Conservation (phyloP, 345 rosid genomes). For the Populus simonii region DNA sequence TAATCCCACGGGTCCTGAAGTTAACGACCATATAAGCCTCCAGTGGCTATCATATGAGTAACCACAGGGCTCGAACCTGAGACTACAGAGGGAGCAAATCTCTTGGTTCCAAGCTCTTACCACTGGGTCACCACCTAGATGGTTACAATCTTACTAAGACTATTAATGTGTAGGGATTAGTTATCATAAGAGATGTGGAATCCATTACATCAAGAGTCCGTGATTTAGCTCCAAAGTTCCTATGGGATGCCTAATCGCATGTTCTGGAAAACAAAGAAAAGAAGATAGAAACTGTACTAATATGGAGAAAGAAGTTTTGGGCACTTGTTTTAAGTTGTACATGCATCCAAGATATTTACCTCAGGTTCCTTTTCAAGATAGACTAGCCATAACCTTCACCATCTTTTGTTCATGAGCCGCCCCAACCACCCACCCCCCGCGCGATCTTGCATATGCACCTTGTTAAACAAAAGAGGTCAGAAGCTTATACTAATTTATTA, state of each 20-base stretch:
- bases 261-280: slow-evolving; percentile 55
- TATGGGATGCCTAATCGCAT: slow-evolving; percentile 77
- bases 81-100: too few species aligned
- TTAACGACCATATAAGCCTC: too few species aligned
- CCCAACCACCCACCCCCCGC: too few species aligned
- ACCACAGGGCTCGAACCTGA: too few species aligned
- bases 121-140: too few species aligned
- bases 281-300: slow-evolving; percentile 55
- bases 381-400: background rate
- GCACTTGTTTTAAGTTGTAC: slow-evolving; percentile 39
- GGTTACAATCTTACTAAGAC: background rate
- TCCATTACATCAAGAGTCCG: slow-evolving; percentile 46
- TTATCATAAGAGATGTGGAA: slow-evolving; percentile 78
- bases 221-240: slow-evolving; percentile 62
- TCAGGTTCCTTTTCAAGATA: background rate
- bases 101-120: too few species aligned
- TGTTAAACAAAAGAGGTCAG: background rate
- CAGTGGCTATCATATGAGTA: too few species aligned
- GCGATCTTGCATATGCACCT: background rate
- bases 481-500: slow-evolving; percentile 8
- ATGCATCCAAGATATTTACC: background rate
- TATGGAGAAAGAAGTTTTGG: slow-evolving; percentile 89
- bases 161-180: slow-evolving; percentile 56
- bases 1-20: too few species aligned
- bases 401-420: background rate